Evolutionary conservation across 768 basidiomycete species (phyloP), one percentile per base, ranked within the genome.

Genomic region (Amanita fuliginea): DNA sequence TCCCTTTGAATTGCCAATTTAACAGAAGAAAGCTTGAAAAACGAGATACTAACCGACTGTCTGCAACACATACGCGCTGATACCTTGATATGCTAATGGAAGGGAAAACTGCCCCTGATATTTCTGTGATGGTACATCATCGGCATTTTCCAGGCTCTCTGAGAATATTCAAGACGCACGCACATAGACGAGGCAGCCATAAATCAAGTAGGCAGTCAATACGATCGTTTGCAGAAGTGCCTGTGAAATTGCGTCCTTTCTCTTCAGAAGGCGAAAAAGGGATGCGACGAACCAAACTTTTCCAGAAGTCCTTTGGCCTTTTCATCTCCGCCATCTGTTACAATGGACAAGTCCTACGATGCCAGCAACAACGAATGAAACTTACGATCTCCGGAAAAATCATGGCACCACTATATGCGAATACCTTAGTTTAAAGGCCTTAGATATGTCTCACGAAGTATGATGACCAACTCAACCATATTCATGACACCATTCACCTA

Each of bases 251-350:
- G 3, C 14, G 8, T 8, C 11, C 30, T 26, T 14, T 5, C 11
- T 4, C 18, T 43, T 34, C 16, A 30, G 6, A 30, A 34, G 21
- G 24, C 3, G 28, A 33, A n/a, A n/a, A 26, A 21, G 33, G 37
- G 8, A 8, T 41, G 16, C 2, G 34, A 53, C 64, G 30, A 21
- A 75, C 75, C 76, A 80, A 78, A 35, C 74, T 78, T 55, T 80
- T 80, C 76, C 77, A 81, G 57, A 83, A 83, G 56, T 82, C 80
- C 74, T 76, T 75, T 2, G 80, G 80, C 6, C 80, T 70, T 19
- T 72, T 69, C 80, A 83, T 82, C 59, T 83, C 80, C 1, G 78
- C 74, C 71, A 82, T 72, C 62, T 80, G 61, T 42, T 3, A 61
- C 58, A 10, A 55, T n/a, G 59, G 56, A 56, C 62, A 57, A 35